These are phyloP conservation scores for Fusarium brachygibbosum DNA, from an alignment of 2,329 filamentous ascomycete species.

Conservation along the genomic window DNA sequence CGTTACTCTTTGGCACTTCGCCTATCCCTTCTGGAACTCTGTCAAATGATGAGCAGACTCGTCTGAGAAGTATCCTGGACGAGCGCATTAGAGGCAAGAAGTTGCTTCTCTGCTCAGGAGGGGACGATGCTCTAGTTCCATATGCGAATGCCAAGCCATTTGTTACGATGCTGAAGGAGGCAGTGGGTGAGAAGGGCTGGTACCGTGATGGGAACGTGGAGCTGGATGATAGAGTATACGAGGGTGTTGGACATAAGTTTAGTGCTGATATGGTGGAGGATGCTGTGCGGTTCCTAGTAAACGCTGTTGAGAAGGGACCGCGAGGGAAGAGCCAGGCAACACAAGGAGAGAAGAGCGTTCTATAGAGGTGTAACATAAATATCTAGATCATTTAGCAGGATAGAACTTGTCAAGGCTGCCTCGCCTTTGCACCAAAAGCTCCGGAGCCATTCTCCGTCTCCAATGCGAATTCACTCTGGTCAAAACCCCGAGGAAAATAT, in stretches of 20 bases:
- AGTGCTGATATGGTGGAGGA: slow-evolving; percentile 75
- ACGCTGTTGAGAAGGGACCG: slow-evolving; percentile 57
- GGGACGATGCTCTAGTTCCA: slow-evolving; percentile 79
- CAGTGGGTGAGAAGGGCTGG: slow-evolving; percentile 60
- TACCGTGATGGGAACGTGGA: slow-evolving; percentile 68
- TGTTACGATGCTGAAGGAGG: slow-evolving; percentile 70
- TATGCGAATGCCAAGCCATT: slow-evolving; percentile 72
- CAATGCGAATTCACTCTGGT: slow-evolving; percentile 57
- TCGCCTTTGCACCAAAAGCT: slow-evolving; percentile 56
- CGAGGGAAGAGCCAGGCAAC: slow-evolving; percentile 47
- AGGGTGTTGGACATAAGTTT: slow-evolving; percentile 78
- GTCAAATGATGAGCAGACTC: slow-evolving; percentile 57
- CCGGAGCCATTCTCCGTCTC: slow-evolving; percentile 54
- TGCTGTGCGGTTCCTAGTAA: slow-evolving; percentile 72
- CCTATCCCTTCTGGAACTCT: slow-evolving; percentile 53
- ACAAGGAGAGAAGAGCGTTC: slow-evolving; percentile 50
- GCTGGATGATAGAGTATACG: slow-evolving; percentile 76
- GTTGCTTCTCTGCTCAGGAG: slow-evolving; percentile 75
- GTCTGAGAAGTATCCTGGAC: slow-evolving; percentile 62
- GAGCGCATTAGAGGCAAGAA: slow-evolving; percentile 70
- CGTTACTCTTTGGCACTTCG: slow-evolving; percentile 73
- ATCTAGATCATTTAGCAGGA: background rate
- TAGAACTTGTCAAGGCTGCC: slow-evolving; percentile 54
- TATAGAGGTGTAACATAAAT: slow-evolving; percentile 20
- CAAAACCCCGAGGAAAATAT: slow-evolving; percentile 58